Evolutionary conservation across 257 asterid genomes (phyloP), one percentile per base, ranked within the genome.

Genomic region (Cordia subcordata): DNA sequence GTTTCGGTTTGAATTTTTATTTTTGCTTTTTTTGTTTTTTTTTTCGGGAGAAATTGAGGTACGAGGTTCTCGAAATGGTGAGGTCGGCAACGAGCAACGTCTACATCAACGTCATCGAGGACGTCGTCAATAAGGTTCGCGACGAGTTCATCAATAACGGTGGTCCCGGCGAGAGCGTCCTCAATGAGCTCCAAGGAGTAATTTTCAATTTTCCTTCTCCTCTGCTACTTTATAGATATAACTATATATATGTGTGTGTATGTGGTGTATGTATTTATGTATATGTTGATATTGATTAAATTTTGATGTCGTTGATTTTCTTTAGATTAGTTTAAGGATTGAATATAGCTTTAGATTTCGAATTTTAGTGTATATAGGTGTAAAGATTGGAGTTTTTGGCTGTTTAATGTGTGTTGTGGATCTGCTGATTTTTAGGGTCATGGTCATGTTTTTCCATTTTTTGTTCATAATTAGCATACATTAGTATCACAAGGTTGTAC

Each of bases 151-250:
- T 66, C 79, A 67, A 69, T 62, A 81, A 82, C 61, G 85, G 86
- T 49, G 98, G 96, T 19, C 92, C 98, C 4, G 96, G 96, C 27
- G 98, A 88, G 64, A 67, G 62, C 64, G 85, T 85, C 58, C 96
- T 91, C 66, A 79, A 55, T 55, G 93, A 88, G 81, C 98, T 91
- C 32, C 98, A 91, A 85, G 94, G 81, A 72, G 98, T 91, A 82
- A 75, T 38, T 53, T 63, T 35, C 50, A 50, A 46, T 15, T 63
- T 33, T 13, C 3, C 37, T n/a, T 53, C 55, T 9, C 38, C n/a
- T n/a, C n/a, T n/a, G n/a, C n/a, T n/a, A n/a, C n/a, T n/a, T n/a
- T n/a, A n/a, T n/a, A n/a, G n/a, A n/a, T n/a, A n/a, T n/a, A n/a
- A n/a, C n/a, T n/a, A n/a, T n/a, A n/a, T n/a, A n/a, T n/a, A n/a